These are phyloP conservation scores for Teunomyces kruisii DNA, from an alignment of 805 yeast genomes.

Conservation along the genomic window DNA sequence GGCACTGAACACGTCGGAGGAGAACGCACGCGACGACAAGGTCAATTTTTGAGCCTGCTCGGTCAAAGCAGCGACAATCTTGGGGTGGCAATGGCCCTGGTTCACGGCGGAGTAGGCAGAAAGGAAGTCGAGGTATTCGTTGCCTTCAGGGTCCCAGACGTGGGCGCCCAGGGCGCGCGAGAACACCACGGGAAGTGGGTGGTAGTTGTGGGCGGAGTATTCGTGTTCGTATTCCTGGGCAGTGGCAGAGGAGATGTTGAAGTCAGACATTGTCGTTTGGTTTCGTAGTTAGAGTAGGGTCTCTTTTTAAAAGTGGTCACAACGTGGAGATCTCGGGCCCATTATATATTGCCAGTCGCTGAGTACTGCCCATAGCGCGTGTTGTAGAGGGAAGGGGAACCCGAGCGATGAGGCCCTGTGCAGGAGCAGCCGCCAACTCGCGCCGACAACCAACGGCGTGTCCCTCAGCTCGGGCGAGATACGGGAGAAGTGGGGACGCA, in stretches of 20 bases:
- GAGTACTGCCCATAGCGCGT: slow-evolving; percentile 17
- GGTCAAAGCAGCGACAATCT: slow-evolving; percentile 76
- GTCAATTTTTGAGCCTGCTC: slow-evolving; percentile 88
- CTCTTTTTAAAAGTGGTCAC: no score
- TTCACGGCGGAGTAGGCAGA: slow-evolving; percentile 97
- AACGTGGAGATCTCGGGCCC: neutral
- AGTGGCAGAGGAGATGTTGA: slow-evolving; percentile 58
- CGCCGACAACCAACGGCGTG: no score
- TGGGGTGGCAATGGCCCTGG: slow-evolving; percentile 98
- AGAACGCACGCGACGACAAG: slow-evolving; percentile 88
- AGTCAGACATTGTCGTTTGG: slow-evolving; percentile 34
- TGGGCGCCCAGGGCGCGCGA: slow-evolving; percentile 84
- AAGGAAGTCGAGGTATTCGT: slow-evolving; percentile 85
- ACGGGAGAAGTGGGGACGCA: no score
- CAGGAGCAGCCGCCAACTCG: slow-evolving; percentile 3
- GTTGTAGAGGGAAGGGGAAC: slow-evolving; percentile 7
- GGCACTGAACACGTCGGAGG: slow-evolving; percentile 81
- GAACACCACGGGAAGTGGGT: slow-evolving; percentile 94
- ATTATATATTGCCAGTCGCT: slow-evolving; percentile 11
- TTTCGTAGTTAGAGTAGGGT: no score
- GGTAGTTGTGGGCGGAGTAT: slow-evolving; percentile 95
- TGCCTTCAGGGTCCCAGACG: slow-evolving; percentile 98
- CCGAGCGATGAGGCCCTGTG: slow-evolving; percentile 9
- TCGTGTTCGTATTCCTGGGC: slow-evolving; percentile 69
- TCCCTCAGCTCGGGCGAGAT: no score